phyloP scores from a whole-genome alignment of 805 yeast genomes.

The Kurtzmaniella fragi region DNA sequence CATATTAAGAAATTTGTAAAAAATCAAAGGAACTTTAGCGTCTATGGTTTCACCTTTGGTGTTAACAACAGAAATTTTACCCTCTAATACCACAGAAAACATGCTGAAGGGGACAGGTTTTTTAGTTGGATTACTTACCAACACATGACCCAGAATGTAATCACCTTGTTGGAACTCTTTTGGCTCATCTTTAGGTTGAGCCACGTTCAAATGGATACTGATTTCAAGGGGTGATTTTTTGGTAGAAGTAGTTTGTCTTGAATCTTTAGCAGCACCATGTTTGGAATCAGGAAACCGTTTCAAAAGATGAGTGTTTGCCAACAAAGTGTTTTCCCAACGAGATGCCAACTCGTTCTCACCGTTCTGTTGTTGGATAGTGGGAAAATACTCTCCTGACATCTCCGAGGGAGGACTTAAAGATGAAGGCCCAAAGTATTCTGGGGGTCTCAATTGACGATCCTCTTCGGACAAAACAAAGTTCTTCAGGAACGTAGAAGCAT shows the following conservation, averaged over 20 bases:
- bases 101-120: slow-evolving; percentile 19
- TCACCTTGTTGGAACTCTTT: slow-evolving; percentile 25
- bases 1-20: slow-evolving; percentile 26
- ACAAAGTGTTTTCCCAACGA: slow-evolving; percentile 24
- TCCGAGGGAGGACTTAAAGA: neutral
- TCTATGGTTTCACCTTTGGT: slow-evolving; percentile 11
- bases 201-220: slow-evolving; percentile 11
- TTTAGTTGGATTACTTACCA: slow-evolving; percentile 13
- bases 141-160: slow-evolving; percentile 19
- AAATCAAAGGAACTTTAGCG: slow-evolving; percentile 15
- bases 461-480: slow-evolving; percentile 16
- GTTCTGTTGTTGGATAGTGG: neutral
- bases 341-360: slow-evolving; percentile 6
- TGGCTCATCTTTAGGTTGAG: slow-evolving; percentile 6
- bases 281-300: slow-evolving; percentile 14
- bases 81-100: slow-evolving; percentile 25
- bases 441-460: slow-evolving; percentile 17
- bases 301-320: slow-evolving; percentile 21
- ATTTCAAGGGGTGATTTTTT: slow-evolving; percentile 8
- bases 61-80: slow-evolving; percentile 16
- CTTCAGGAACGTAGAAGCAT: slow-evolving; percentile 24
- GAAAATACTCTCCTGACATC: no score
- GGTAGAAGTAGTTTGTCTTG: neutral
- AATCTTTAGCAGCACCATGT: slow-evolving; percentile 11
- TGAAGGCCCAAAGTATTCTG: slow-evolving; percentile 11